Percentiles rank a stretch among this genome's conserved stretches.
phyloP scores from a whole-genome alignment of 176 grass and related monocot species.

The Juncus effusus region DNA sequence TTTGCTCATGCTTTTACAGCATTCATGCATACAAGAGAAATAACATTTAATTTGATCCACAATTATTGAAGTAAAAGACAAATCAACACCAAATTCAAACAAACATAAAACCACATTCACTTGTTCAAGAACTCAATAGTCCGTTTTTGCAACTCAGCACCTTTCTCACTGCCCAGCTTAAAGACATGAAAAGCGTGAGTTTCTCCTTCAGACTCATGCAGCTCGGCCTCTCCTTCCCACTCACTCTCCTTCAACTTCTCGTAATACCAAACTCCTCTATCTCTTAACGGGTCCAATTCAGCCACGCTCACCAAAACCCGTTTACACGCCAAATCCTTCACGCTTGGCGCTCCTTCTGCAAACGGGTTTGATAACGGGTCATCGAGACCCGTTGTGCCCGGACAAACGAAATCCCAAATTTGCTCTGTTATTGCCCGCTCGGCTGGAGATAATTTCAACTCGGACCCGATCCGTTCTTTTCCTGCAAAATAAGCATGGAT shows the following conservation, averaged over 20 bases:
- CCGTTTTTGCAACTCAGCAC: constrained; percentile 39
- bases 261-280: constrained; percentile 74
- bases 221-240: constrained; percentile 49
- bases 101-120: constrained; percentile 13
- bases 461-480: constrained; percentile 42
- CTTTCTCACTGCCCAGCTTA: constrained; percentile 35
- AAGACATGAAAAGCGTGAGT: constrained; percentile 55
- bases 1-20: too few species aligned
- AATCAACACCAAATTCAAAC: background rate
- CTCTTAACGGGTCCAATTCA: constrained; percentile 60
- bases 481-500: constrained; percentile 81
- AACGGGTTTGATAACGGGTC: constrained; percentile 65
- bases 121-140: constrained; percentile 39
- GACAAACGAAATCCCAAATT: constrained; percentile 59
- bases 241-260: constrained; percentile 53
- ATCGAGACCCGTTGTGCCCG: constrained; percentile 56
- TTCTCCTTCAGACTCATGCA: constrained; percentile 56
- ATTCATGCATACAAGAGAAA: too few species aligned
- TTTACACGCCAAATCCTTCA: constrained; percentile 45
- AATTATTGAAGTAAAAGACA: background rate
- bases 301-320: constrained; percentile 66
- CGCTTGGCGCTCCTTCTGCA: constrained; percentile 43
- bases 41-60: too few species aligned
- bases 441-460: constrained; percentile 30
- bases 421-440: constrained; percentile 38